Evolutionary conservation across 78 protist genomes (phyloP).

Genomic region (Emiliania huxleyi): DNA sequence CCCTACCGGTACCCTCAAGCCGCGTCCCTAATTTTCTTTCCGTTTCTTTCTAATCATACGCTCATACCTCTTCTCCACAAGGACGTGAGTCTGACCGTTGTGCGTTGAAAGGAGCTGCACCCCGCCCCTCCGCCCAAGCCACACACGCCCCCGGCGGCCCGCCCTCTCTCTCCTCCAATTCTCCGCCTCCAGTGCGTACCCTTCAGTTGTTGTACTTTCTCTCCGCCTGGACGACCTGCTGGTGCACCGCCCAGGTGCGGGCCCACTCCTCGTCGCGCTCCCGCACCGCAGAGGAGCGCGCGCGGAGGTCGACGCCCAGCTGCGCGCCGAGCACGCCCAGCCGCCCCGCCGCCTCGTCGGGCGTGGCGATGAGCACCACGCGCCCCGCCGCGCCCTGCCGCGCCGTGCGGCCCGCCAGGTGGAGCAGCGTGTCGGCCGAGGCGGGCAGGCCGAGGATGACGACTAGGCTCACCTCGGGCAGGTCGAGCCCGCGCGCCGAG

Average conservation of each 20-base stretch:
- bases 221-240: not conserved
- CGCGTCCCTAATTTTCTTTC: too few relatives aligned
- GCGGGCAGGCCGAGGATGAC: not conserved
- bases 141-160: too few relatives aligned
- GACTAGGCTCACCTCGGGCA: not conserved
- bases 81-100: too few relatives aligned
- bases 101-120: too few relatives aligned
- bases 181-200: too few relatives aligned
- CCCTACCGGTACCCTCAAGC: too few relatives aligned
- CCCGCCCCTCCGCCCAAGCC: too few relatives aligned
- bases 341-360: too few relatives aligned
- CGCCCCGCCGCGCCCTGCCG: not conserved
- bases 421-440: not conserved
- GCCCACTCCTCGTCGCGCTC: not conserved
- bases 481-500: not conserved
- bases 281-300: not conserved
- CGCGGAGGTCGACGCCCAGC: not conserved
- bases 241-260: not conserved
- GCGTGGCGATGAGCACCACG: not conserved
- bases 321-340: not conserved
- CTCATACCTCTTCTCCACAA: too few relatives aligned
- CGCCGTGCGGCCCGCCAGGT: constrained; percentile 7
- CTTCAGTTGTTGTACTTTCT: too few relatives aligned
- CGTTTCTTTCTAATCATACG: too few relatives aligned
- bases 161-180: too few relatives aligned